Percentiles rank a stretch among this genome's conserved stretches.
Evolutionary conservation across 768 basidiomycete genomes (phyloP).

Genomic region (Rhodosporidiobolus odoratus): DNA sequence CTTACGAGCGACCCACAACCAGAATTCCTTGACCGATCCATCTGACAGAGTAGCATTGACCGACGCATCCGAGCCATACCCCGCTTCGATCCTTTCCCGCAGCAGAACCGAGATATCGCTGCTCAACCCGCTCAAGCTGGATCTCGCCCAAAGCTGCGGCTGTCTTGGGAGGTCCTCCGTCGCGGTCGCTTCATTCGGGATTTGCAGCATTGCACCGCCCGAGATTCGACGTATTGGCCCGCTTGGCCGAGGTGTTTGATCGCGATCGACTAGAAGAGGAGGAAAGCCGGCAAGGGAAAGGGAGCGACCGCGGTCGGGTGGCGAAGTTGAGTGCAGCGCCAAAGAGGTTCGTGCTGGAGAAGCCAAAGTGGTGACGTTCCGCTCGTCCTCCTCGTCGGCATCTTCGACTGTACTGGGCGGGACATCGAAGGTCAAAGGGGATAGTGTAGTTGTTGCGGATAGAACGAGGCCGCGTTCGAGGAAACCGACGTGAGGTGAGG

Average conservation of each 20-base stretch:
- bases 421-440: neutral
- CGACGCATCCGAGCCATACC: conserved; percentile 27
- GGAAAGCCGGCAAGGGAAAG: conserved; percentile 3
- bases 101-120: conserved; percentile 28
- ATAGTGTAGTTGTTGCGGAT: neutral
- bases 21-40: conserved; percentile 21
- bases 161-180: no score
- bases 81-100: conserved; percentile 23
- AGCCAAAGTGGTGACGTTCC: neutral
- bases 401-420: neutral
- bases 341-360: neutral
- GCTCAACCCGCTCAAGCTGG: conserved; percentile 1
- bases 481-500: conserved; percentile 4
- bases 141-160: no score
- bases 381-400: neutral
- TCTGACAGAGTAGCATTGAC: conserved; percentile 23
- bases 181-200: neutral
- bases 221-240: conserved; percentile 9
- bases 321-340: neutral
- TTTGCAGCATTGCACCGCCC: neutral
- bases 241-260: conserved; percentile 21
- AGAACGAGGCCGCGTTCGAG: conserved; percentile 23
- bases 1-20: conserved; percentile 35
- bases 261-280: conserved; percentile 8
- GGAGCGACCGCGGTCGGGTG: neutral